Base-by-base conservation (phyloP, 768 basidiomycete species). In the Mrakia frigida region DNA sequence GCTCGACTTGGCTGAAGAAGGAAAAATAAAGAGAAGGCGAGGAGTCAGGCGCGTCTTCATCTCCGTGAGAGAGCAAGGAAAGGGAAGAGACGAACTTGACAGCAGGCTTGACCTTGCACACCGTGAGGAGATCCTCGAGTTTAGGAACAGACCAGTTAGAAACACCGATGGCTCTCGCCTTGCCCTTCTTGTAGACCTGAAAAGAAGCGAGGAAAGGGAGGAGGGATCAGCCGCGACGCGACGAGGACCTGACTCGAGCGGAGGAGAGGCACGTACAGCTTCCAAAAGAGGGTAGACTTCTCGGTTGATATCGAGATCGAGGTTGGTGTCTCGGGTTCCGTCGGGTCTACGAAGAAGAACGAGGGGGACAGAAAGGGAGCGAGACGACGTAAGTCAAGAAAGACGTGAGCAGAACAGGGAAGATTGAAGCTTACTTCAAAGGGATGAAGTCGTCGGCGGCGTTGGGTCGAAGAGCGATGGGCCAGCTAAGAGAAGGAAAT, bases 81-180 rank as follows among this genome's bases (percentile, higher is more conserved):
- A 35, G 11, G 68, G 18, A 6, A 11, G 4, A n/a, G 31, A 94
- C 84, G 84, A 94, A 93, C 84, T 94, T 93, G 46, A 84, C 89
- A 33, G 85, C 89, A 37, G 93, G 93, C 75, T 88, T 87, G 74
- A 91, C 89, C 23, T 89, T 89, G 31, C 91, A 91, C 2, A 88
- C 89, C 31, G 86, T 83, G 77, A 88, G 88, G 80, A 94, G 87
- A 13, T 86, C 90, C 81, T 91, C 84, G 74, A 94, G 82, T 83
- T 86, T 90, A 53, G 87, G 82, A 63, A 89, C 85, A 9, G 88
- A 89, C 82, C 69, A 90, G 87, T 94, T 94, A 80, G 71, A 53
- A 18, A 94, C 92, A 74, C 92, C 93, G 78, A 94, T 93, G 1
- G 91, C 90, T 80, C 87, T 89, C 80, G 92, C 90, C 86, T 93